Evolutionary conservation across 495 filamentous ascomycete genomes (phyloP).

Genomic region (Hypomontagnella monticulosa): DNA sequence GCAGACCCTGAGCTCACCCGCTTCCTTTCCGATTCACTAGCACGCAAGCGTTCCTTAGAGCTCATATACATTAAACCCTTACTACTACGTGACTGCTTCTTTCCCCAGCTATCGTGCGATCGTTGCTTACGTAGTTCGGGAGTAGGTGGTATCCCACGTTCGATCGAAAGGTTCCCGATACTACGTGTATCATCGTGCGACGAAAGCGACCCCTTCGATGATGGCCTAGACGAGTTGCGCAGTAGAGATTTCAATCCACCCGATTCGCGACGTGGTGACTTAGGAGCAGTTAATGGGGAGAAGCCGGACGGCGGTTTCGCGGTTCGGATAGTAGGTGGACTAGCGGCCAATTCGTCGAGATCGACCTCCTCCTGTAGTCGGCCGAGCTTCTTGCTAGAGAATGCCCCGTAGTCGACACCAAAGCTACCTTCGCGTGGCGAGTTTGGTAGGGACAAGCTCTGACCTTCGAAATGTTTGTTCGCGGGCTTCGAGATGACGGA

Average conservation of each 20-base stretch:
- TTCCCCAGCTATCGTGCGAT: constrained; percentile 64
- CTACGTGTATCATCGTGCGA: constrained; percentile 65
- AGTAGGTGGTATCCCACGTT: constrained; percentile 57
- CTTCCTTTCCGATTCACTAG: constrained; percentile 63
- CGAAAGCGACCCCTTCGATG: constrained; percentile 60
- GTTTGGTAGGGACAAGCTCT: constrained; percentile 59
- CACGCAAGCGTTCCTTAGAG: constrained; percentile 65
- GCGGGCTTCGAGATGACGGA: constrained; percentile 83
- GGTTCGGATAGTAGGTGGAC: constrained; percentile 84
- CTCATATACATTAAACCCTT: constrained; percentile 69
- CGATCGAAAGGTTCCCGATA: constrained; percentile 68
- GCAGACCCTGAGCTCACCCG: constrained; percentile 52
- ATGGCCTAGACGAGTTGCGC: constrained; percentile 52
- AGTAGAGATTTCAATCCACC: constrained; percentile 56
- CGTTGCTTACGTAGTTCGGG: constrained; percentile 55
- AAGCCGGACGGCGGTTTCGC: constrained; percentile 81
- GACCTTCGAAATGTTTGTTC: constrained; percentile 75
- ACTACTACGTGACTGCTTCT: constrained; percentile 59
- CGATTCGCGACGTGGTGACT: constrained; percentile 60
- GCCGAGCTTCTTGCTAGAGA: constrained; percentile 54
- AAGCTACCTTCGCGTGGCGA: constrained; percentile 66
- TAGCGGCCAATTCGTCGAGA: constrained; percentile 71
- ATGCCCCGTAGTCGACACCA: constrained; percentile 76
- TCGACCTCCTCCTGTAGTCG: constrained; percentile 67
- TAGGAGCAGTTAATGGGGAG: constrained; percentile 72